A percentile compares a stretch with the other conserved stretches of the same genome.
Evolutionary conservation across 2,329 filamentous ascomycete species (phyloP).

Genomic region (Aaosphaeria pasadenensis): DNA sequence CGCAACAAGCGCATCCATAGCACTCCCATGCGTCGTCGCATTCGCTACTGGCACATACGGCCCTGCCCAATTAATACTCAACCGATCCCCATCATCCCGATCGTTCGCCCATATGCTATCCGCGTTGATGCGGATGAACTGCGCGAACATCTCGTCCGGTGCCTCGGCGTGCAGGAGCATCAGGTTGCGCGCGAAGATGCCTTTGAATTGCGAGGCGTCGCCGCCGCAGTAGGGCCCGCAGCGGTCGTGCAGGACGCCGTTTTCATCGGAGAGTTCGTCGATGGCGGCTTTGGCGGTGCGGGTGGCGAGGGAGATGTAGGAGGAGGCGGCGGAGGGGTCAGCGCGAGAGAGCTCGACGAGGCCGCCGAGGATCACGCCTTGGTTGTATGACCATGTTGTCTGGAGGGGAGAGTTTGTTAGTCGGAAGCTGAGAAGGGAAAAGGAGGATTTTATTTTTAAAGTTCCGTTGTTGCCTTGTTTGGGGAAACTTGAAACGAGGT

Average conservation of each 20-base stretch:
- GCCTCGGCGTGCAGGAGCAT: conserved; percentile 54
- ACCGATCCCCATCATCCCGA: conserved; percentile 48
- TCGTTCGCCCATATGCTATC: conserved; percentile 63
- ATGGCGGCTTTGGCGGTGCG: conserved; percentile 40
- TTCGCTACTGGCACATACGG: conserved; percentile 51
- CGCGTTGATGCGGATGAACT: conserved; percentile 61
- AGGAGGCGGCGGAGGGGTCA: conserved; percentile 26
- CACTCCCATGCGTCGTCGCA: conserved; percentile 62
- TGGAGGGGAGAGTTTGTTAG: conserved; percentile 8
- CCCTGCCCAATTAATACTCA: conserved; percentile 66
- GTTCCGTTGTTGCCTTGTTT: too few relatives aligned
- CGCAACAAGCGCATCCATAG: conserved; percentile 65
- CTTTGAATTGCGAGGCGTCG: conserved; percentile 66
- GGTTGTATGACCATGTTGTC: conserved; percentile 55
- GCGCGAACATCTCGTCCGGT: conserved; percentile 49
- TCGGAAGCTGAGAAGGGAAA: too few relatives aligned
- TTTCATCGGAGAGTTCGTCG: conserved; percentile 28
- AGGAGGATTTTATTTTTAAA: too few relatives aligned
- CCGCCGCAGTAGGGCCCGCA: conserved; percentile 39
- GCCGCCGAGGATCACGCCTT: conserved; percentile 60
- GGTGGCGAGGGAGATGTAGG: conserved; percentile 35
- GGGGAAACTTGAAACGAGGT: not conserved
- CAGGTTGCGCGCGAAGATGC: conserved; percentile 66
- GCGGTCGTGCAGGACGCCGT: conserved; percentile 41
- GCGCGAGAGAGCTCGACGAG: conserved; percentile 53